Percentiles rank a stretch among this genome's conserved stretches.
These are phyloP conservation scores for Teratosphaeria zuluensis DNA, from an alignment of 2,329 filamentous ascomycete genomes.

Conservation along the genomic window DNA sequence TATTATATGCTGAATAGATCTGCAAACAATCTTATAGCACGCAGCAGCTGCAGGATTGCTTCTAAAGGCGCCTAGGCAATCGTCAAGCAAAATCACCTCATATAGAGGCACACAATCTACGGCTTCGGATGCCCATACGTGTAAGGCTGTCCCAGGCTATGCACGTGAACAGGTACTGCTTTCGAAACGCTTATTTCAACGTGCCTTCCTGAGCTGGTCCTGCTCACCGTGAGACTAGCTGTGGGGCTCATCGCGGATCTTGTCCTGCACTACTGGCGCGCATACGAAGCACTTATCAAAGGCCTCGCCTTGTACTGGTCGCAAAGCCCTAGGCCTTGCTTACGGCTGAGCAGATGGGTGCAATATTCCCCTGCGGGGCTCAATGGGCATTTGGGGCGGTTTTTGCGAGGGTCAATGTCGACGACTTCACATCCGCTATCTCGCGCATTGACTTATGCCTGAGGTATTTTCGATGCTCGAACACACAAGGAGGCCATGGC, in stretches of 20 bases:
- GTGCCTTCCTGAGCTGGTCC: background rate
- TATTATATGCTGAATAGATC: background rate
- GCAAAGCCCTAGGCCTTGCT: background rate
- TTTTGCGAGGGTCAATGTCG: background rate
- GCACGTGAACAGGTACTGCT: no score
- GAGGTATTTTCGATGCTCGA: background rate
- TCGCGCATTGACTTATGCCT: background rate
- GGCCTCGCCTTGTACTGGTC: background rate
- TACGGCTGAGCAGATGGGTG: background rate
- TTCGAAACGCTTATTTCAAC: background rate
- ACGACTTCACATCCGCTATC: background rate
- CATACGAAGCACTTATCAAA: background rate
- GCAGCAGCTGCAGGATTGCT: background rate
- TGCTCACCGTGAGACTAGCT: background rate
- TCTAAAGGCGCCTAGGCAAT: background rate
- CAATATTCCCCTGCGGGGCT: background rate
- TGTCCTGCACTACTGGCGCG: background rate
- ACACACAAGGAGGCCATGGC: background rate
- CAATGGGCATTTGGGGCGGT: background rate
- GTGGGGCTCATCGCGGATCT: background rate
- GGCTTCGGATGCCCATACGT: no score
- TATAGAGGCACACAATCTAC: no score
- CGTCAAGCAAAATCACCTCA: no score
- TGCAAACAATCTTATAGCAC: background rate
- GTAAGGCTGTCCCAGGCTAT: no score